Conservation (phyloP, 257 asterid species). For the Fraxinus anomala region DNA sequence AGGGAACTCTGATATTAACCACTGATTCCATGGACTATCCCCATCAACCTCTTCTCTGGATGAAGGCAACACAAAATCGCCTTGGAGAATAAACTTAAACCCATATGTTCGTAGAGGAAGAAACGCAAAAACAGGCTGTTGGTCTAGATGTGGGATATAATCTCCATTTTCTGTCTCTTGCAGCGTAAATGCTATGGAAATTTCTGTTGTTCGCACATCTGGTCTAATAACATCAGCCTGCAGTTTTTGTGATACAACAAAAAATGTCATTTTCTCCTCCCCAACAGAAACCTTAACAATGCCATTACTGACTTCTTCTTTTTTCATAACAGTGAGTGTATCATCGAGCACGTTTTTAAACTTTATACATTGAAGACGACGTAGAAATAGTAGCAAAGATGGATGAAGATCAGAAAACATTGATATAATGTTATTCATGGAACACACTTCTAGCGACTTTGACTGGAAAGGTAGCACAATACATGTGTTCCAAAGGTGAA, state of each 20-base stretch:
- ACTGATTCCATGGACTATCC: slow-evolving; percentile 96
- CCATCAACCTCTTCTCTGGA: slow-evolving; percentile 98
- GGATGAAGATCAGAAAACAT: slow-evolving; percentile 97
- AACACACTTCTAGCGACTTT: slow-evolving; percentile 46
- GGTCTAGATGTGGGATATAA: slow-evolving; percentile 66
- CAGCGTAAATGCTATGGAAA: slow-evolving; percentile 85
- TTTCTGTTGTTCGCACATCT: slow-evolving; percentile 70
- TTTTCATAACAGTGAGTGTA: slow-evolving; percentile 74
- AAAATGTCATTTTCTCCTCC: slow-evolving; percentile 74
- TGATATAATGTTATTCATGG: slow-evolving; percentile 60
- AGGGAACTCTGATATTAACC: slow-evolving; percentile 87
- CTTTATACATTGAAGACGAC: slow-evolving; percentile 78
- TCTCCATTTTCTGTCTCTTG: slow-evolving; percentile 57
- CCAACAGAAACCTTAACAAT: slow-evolving; percentile 75
- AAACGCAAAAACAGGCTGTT: slow-evolving; percentile 95
- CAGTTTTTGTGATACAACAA: slow-evolving; percentile 74
- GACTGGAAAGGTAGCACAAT: slow-evolving; percentile 86
- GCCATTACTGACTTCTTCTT: slow-evolving; percentile 72
- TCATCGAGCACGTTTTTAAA: slow-evolving; percentile 67
- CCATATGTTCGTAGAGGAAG: slow-evolving; percentile 96
- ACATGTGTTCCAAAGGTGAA: slow-evolving; percentile 76
- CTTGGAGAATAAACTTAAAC: slow-evolving; percentile 90
- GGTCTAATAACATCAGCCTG: slow-evolving; percentile 59
- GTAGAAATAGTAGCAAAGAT: slow-evolving; percentile 82
- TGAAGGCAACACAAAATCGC: slow-evolving; percentile 94